Percentiles rank a stretch among this genome's conserved stretches.
Evolutionary conservation across 1,284 basidiomycete species (phyloP).

Genomic region (Porodaedalea pini): DNA sequence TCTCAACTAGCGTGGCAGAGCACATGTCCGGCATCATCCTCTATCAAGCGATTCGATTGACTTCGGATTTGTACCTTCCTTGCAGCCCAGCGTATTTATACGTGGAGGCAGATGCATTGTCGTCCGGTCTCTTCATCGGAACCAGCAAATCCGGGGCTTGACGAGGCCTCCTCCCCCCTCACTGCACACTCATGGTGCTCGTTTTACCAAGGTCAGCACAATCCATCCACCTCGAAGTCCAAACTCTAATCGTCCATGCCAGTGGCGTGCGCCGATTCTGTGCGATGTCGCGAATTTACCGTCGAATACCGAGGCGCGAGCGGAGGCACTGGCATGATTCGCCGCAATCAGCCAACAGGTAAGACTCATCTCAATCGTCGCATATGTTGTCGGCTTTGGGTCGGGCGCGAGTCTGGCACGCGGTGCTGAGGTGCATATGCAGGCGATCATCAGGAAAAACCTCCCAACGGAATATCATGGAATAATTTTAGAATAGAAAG

Average conservation of each 20-base stretch:
- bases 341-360: constrained; percentile 47
- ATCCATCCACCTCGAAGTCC: background rate
- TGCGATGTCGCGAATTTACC: constrained; percentile 40
- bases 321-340: constrained; percentile 42
- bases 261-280: constrained; percentile 48
- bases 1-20: constrained; percentile 29
- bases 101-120: constrained; percentile 48
- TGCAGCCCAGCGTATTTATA: constrained; percentile 40
- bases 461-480: too few relatives aligned
- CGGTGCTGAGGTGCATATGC: constrained; percentile 46
- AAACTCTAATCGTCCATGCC: background rate
- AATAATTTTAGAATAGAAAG: too few relatives aligned
- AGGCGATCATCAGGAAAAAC: too few relatives aligned
- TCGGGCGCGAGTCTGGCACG: constrained; percentile 44
- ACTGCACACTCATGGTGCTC: constrained; percentile 42
- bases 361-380: constrained; percentile 49
- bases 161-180: constrained; percentile 42
- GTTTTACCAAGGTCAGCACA: constrained; percentile 44
- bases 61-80: constrained; percentile 45
- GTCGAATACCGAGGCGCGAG: constrained; percentile 40
- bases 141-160: constrained; percentile 48
- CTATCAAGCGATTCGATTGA: constrained; percentile 43
- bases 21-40: constrained; percentile 50
- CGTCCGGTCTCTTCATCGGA: constrained; percentile 43
- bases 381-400: constrained; percentile 50